Evolutionary conservation across 208 protist species (phyloP), one percentile per base, ranked within the genome.

Genomic region (Leishmania tropica): DNA sequence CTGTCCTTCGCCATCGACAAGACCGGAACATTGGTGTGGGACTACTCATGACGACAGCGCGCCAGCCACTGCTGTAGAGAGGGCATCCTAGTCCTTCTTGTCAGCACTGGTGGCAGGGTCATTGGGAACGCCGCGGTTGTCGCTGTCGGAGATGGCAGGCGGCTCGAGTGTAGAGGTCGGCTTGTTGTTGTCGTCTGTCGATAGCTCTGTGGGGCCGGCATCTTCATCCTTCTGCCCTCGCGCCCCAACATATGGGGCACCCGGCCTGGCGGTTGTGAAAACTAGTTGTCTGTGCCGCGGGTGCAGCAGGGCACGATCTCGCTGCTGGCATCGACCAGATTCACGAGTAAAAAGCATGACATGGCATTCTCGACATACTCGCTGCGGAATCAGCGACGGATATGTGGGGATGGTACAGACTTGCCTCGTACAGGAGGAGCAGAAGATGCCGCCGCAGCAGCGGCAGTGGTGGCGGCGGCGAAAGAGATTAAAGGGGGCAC

Each of bases 391-490:
- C 1, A 56, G 51, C 15, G 76, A 71, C 11, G 76, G 53, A 13
- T 91, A 75, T 7, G 77, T 70, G 0, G 83, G 84, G 28, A 92
- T 80, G 28, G 64, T 35, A 24, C 78, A 51, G 42, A 75, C 86
- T 11, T 80, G 76, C 0, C 75, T 83, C 2, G 83, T 88, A 76
- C 91, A 94, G 0, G 81, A 74, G 42, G 76, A 76, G 73, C 89
- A 92, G 73, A 92, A 94, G 64, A 91, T 88, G 31, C 80, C 76
- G 31, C 87, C 87, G 48, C 85, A 88, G 48, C 78, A 81, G 6
- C 85, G 81, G 45, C 85, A 88, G 60, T 83, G 85, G 48, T 94
- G 89, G 58, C 87, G 85, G 45, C 87, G 71, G 37, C 70, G 76
- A 40, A 79, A 76, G n/a, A 91, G 68, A 40, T 51, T 87, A 70